Evolutionary conservation across 768 basidiomycete genomes (phyloP).

Genomic region (Pleurotus citrinopileatus): DNA sequence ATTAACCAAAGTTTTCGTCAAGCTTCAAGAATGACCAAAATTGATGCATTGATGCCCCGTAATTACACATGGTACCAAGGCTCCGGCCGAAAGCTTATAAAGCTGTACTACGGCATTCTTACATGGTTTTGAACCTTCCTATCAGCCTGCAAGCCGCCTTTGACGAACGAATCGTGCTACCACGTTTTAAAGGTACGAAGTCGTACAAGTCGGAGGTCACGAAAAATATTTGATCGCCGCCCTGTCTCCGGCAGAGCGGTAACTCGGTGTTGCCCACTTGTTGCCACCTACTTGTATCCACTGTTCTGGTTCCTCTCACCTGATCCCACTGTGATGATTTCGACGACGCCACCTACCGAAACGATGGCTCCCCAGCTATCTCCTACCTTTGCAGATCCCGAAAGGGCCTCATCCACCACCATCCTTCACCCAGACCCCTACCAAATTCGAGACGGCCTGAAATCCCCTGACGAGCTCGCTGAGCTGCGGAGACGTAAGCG

Average conservation of each 20-base stretch:
- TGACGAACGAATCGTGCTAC: too few species aligned
- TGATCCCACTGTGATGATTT: not conserved
- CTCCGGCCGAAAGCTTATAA: too few species aligned
- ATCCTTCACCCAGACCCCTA: constrained; percentile 55
- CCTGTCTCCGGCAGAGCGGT: not conserved
- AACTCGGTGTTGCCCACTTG: not conserved
- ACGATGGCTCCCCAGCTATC: constrained; percentile 46
- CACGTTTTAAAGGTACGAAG: not conserved
- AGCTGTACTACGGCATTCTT: too few species aligned
- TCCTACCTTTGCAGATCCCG: constrained; percentile 40
- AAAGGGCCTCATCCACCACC: constrained; percentile 33
- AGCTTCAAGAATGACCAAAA: too few species aligned
- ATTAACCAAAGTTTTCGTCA: too few species aligned
- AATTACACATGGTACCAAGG: too few species aligned
- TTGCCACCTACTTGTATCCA: constrained; percentile 8
- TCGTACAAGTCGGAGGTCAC: not conserved
- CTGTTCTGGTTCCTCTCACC: constrained; percentile 1
- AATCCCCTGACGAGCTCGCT: constrained; percentile 59
- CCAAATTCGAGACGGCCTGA: constrained; percentile 55
- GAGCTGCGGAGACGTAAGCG: constrained; percentile 55
- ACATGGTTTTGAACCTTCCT: too few species aligned
- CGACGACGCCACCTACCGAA: constrained; percentile 28
- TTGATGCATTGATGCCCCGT: too few species aligned
- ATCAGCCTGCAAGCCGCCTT: too few species aligned
- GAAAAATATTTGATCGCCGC: not conserved